These are phyloP conservation scores for Skeletonema costatum DNA, from an alignment of 108 stramenopile species.

Conservation along the genomic window DNA sequence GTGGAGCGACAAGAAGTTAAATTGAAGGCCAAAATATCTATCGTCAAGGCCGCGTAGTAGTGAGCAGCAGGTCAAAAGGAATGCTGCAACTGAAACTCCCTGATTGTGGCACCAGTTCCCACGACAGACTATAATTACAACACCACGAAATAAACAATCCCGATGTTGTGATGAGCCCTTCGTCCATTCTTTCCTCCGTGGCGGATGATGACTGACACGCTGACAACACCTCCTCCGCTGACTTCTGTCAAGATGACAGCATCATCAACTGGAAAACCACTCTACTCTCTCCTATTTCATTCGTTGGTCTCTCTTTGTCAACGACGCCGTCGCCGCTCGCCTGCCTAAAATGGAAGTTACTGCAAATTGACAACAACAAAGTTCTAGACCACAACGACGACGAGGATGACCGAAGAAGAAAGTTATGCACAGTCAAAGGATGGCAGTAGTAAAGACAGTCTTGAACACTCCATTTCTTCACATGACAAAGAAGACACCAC, in stretches of 20 bases:
- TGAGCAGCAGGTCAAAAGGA: background rate
- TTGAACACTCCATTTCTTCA: background rate
- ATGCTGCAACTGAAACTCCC: background rate
- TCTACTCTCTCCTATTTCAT: constrained; percentile 8
- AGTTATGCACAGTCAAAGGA: constrained; percentile 1
- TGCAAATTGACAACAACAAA: background rate
- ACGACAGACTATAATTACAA: background rate
- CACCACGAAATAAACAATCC: background rate
- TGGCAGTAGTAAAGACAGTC: background rate
- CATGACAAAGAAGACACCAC: background rate
- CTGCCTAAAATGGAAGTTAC: background rate
- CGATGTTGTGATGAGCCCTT: background rate
- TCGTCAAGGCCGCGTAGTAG: background rate
- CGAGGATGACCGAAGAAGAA: background rate
- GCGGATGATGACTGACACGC: background rate
- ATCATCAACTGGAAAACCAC: background rate
- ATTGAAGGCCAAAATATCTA: background rate
- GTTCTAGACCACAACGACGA: background rate
- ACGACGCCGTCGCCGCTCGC: background rate
- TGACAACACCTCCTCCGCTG: constrained; percentile 3
- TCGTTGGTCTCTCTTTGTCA: background rate
- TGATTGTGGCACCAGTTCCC: background rate
- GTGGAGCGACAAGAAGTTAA: background rate
- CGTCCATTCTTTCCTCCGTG: background rate
- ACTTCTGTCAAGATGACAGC: constrained; percentile 19